Evolutionary conservation across 1,139 yeast species (phyloP).

Genomic region (Lodderomyces oxycetoniae): DNA sequence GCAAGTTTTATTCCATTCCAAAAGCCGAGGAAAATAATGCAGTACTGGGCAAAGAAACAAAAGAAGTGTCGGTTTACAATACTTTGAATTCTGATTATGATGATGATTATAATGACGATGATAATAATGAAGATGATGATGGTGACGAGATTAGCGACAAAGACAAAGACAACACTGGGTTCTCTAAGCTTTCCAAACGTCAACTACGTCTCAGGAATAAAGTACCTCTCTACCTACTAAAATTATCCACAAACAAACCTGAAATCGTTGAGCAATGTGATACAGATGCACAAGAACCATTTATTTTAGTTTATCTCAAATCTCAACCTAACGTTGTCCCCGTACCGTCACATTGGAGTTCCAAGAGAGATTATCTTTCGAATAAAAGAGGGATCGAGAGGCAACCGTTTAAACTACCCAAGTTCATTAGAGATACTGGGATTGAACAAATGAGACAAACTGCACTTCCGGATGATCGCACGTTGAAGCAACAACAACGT

Average conservation of each 20-base stretch:
- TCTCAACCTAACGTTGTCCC: conserved; percentile 63
- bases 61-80: too few relatives aligned
- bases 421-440: conserved; percentile 76
- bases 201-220: conserved; percentile 50
- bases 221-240: conserved; percentile 65
- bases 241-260: conserved; percentile 56
- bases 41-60: too few relatives aligned
- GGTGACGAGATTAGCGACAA: background rate
- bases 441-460: conserved; percentile 76
- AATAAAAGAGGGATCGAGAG: conserved; percentile 67
- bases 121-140: conserved; percentile 2
- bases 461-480: conserved; percentile 34
- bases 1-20: conserved; percentile 29
- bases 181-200: conserved; percentile 25
- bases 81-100: background rate
- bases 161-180: conserved; percentile 2
- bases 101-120: background rate
- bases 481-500: conserved; percentile 71
- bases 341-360: conserved; percentile 84
- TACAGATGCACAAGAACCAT: conserved; percentile 79
- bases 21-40: conserved; percentile 1
- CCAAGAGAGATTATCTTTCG: conserved; percentile 74
- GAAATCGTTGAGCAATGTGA: conserved; percentile 85
- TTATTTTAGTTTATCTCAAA: conserved; percentile 59
- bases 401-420: conserved; percentile 73